These are phyloP conservation scores for Alternaria ventricosa DNA, from an alignment of 2,329 filamentous ascomycete genomes.

Conservation along the genomic window DNA sequence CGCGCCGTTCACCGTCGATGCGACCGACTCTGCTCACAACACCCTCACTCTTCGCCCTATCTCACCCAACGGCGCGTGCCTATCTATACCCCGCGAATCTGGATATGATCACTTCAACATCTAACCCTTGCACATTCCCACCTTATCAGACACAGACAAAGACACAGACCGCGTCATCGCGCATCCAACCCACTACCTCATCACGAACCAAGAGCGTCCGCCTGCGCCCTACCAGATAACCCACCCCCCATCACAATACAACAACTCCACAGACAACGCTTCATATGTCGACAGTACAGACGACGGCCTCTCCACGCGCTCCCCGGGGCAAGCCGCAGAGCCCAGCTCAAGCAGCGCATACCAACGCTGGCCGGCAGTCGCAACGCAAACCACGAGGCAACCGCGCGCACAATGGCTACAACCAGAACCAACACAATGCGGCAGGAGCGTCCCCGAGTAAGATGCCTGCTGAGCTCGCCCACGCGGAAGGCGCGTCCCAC, in stretches of 20 bases:
- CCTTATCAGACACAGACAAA: conserved; percentile 28
- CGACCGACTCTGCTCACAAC: conserved; percentile 19
- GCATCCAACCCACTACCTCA: conserved; percentile 20
- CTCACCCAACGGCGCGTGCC: conserved; percentile 27
- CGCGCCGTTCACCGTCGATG: conserved; percentile 26
- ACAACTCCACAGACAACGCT: conserved; percentile 6
- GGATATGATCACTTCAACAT: conserved; percentile 46
- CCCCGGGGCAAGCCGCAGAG: conserved; percentile 44
- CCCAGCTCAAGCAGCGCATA: conserved; percentile 34
- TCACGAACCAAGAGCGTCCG: conserved; percentile 26
- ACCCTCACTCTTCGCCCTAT: conserved; percentile 12
- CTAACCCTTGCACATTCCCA: conserved; percentile 25
- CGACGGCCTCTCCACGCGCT: conserved; percentile 42
- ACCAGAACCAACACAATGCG: conserved; percentile 29
- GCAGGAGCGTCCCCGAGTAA: conserved; percentile 23
- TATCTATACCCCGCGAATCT: conserved; percentile 32
- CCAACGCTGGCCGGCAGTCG: conserved; percentile 33
- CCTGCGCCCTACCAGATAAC: conserved; percentile 38
- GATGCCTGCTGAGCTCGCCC: conserved; percentile 18
- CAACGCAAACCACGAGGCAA: conserved; percentile 42
- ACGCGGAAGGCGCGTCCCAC: conserved; percentile 34
- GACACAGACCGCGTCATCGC: conserved; percentile 32
- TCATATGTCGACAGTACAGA: conserved; percentile 44
- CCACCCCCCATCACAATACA: conserved; percentile 5
- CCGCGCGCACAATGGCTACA: conserved; percentile 39